Evolutionary conservation across 2,329 filamentous ascomycete genomes (phyloP), one percentile per base, ranked within the genome.

Genomic region (Pyrenophora teres): DNA sequence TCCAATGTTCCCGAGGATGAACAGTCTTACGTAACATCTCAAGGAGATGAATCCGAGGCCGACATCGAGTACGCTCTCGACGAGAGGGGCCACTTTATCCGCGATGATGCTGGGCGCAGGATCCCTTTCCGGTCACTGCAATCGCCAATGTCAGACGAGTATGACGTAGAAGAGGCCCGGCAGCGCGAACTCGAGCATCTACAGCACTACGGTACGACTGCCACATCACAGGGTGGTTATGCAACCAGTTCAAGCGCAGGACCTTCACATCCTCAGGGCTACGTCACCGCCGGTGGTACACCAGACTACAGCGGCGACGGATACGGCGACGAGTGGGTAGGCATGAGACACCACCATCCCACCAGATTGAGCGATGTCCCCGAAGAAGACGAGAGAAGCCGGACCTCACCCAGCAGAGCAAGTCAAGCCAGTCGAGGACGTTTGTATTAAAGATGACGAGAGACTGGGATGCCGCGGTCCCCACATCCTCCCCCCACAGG

Each of bases 141-240:
- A 23, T 65, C 65, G 18, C 67, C 63, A 45, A 65, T 70, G 32
- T 71, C 69, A n/a, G 81, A 84, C 39, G 82, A 85, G 46, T 83
- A 81, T 58, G 81, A 83, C 40, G 79, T 79, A 13, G 73, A 77
- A 40, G 80, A 80, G 31, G 80, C 81, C 54, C 73, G 77, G 2
- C 77, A 75, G 7, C 74, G 76, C 7, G 79, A 81, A 62, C 70
- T 75, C n/a, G 76, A 78, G 56, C 77, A 78, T 46, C 65, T 77
- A 21, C 75, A 76, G 39, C 73, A 72, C 38, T 81, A 81, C 52
- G 77, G 77, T 36, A 67, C 71, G 5, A 58, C 68, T 32, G 60
- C 66, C 16, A 65, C 59, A 31, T 73, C 60, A 45, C 70, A 55
- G 15, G 59, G 62, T 21, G 57, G 60, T 19, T 70, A 69, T 46